A percentile compares a stretch with the other conserved stretches of the same genome.
These are phyloP conservation scores for Trametes pubescens DNA, from an alignment of 1,284 basidiomycete genomes.

Conservation along the genomic window DNA sequence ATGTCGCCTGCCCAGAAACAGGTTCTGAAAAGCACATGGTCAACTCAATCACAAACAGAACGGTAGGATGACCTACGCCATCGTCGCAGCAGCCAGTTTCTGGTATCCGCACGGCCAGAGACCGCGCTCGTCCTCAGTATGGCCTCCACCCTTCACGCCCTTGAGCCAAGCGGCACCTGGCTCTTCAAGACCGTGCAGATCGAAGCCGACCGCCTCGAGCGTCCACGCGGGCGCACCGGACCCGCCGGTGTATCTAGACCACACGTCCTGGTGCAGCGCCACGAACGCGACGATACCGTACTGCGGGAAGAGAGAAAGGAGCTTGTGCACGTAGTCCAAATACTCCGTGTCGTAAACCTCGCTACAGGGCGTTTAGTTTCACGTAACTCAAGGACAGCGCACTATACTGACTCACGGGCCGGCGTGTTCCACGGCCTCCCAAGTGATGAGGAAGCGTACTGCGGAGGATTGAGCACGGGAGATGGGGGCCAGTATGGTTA, in stretches of 20 bases:
- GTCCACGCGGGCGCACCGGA: constrained; percentile 96
- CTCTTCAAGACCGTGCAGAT: constrained; percentile 77
- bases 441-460: constrained; percentile 93
- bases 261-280: constrained; percentile 90
- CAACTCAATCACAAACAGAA: constrained; percentile 26
- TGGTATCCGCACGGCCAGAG: constrained; percentile 93
- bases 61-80: constrained; percentile 68
- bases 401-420: constrained; percentile 71
- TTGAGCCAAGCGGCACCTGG: constrained; percentile 86
- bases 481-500: too few species aligned
- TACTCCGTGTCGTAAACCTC: constrained; percentile 88
- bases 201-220: constrained; percentile 81
- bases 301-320: constrained; percentile 81
- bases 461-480: constrained; percentile 8
- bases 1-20: constrained; percentile 92
- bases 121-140: constrained; percentile 76
- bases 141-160: constrained; percentile 79
- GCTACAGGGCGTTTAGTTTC: constrained; percentile 46
- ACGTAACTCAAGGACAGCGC: neutral
- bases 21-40: constrained; percentile 52
- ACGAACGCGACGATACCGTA: constrained; percentile 89
- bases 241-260: constrained; percentile 94
- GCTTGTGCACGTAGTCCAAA: constrained; percentile 76
- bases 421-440: constrained; percentile 95
- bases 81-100: constrained; percentile 87